Conservation (phyloP, 1,284 basidiomycete species). For the Sporisorium graminicola region DNA sequence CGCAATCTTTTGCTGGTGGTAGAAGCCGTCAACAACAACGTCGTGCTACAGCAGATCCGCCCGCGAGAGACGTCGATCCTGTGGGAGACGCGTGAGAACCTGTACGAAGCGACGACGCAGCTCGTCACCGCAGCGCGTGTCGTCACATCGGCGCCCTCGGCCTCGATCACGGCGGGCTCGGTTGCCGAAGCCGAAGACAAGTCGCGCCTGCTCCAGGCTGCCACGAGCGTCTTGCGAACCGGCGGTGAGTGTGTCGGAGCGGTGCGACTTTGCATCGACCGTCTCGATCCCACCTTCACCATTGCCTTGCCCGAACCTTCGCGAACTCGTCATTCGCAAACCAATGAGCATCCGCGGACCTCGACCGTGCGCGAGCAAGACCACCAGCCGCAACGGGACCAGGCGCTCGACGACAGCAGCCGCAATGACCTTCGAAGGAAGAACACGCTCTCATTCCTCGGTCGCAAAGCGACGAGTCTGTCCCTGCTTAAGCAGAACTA, state of each 20-base stretch:
- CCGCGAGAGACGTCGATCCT: constrained; percentile 58
- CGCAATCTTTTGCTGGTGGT: constrained; percentile 91
- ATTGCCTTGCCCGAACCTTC: constrained; percentile 42
- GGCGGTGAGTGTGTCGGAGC: constrained; percentile 64
- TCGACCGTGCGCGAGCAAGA: constrained; percentile 11
- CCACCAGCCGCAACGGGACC: constrained; percentile 7
- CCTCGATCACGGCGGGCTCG: constrained; percentile 71
- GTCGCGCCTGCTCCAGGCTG: constrained; percentile 80
- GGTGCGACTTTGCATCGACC: constrained; percentile 58
- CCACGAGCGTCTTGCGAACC: constrained; percentile 83
- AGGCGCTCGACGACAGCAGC: constrained; percentile 11
- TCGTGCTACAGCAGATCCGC: constrained; percentile 39
- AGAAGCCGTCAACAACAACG: constrained; percentile 74
- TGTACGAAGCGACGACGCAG: constrained; percentile 87
- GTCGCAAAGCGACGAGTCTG: constrained; percentile 72
- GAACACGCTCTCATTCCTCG: constrained; percentile 72
- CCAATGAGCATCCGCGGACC: constrained; percentile 10
- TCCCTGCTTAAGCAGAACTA: constrained; percentile 67
- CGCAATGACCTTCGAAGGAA: constrained; percentile 55
- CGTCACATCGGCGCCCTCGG: constrained; percentile 71
- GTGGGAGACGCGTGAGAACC: constrained; percentile 78
- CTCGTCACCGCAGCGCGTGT: constrained; percentile 85
- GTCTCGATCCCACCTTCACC: constrained; percentile 41
- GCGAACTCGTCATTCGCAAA: constrained; percentile 24
- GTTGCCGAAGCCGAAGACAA: constrained; percentile 83